Evolutionary conservation across 2,329 filamentous ascomycete genomes (phyloP), one percentile per base, ranked within the genome.

Genomic region (Tolypocladium cylindrosporum): DNA sequence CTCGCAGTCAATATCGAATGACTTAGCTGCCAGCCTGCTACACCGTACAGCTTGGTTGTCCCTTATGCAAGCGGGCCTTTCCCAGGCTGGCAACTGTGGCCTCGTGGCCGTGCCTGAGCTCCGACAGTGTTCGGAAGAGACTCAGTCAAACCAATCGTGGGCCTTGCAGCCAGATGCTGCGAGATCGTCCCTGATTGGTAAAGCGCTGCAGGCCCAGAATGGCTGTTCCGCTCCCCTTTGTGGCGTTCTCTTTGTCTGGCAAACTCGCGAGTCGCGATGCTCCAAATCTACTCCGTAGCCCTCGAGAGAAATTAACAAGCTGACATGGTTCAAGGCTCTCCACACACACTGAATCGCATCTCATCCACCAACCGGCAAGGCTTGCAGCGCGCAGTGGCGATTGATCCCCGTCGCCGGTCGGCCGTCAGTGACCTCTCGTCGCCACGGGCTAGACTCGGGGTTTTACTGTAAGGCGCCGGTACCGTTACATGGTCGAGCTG

Each of bases 141-240:
- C 31, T 52, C n/a, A 16, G 36, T 16, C 39, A 34, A 50, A 54
- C 41, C 43, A 54, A 24, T 42, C 50, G 39, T 13, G 36, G 13
- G 24, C 2, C 40, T 37, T 16, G 48, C 36, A 31, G 42, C 21
- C 19, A 31, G 36, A 24, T 50, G 39, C 57, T 51, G 43, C 57
- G 43, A 51, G 27, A 55, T 58, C 52, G 43, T 50, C 41, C 42
- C 52, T 51, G 56, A 48, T 57, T 40, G 50, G 50, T 5, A 48
- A 45, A 10, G 40, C 50, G 27, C 40, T 42, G 43, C 40, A 40
- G 36, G 27, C 31, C 27, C 39, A 39, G 40, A 34, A 42, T 31
- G 19, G 13, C 24, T n/a, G 24, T 39, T 37, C 45, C 16, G n/a
- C 48, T 52, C 31, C 31, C n/a, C 31, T 51, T 36, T 51, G 48